Evolutionary conservation across 2,329 filamentous ascomycete species (phyloP).

Genomic region (Fusarium succisae): DNA sequence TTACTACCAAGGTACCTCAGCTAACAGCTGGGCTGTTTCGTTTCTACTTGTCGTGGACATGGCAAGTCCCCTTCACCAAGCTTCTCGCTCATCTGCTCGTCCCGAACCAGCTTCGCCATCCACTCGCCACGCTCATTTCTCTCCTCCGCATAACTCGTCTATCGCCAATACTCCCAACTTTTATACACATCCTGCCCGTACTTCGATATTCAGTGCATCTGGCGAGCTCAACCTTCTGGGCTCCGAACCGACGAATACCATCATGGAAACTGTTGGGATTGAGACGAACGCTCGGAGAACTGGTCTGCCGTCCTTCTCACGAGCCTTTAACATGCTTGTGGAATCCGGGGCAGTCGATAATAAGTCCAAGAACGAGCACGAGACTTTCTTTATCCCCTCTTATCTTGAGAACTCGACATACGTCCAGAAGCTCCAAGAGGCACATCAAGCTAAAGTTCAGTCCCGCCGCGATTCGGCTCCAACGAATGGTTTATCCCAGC

Average conservation of each 20-base stretch:
- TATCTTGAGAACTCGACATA: conserved; percentile 84
- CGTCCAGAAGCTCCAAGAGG: conserved; percentile 77
- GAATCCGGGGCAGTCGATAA: conserved; percentile 43
- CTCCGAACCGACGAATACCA: conserved; percentile 15
- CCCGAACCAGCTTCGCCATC: conserved; percentile 35
- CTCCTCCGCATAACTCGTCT: conserved; percentile 25
- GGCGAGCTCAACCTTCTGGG: conserved; percentile 46
- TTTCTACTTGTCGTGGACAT: conserved; percentile 32
- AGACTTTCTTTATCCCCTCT: conserved; percentile 80
- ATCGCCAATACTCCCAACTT: conserved; percentile 34
- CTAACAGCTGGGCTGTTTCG: background rate
- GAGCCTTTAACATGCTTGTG: conserved; percentile 63
- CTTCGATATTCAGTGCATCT: conserved; percentile 60
- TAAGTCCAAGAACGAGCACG: conserved; percentile 40
- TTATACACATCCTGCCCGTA: conserved; percentile 45
- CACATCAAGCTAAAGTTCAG: conserved; percentile 68
- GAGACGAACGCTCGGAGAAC: conserved; percentile 44
- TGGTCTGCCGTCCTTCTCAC: conserved; percentile 58
- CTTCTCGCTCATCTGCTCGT: conserved; percentile 35
- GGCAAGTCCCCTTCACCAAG: conserved; percentile 39
- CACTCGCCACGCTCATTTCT: conserved; percentile 29
- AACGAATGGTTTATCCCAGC: conserved; percentile 38
- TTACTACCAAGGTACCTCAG: background rate
- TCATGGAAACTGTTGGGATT: conserved; percentile 48
- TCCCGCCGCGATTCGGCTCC: conserved; percentile 58